These are phyloP conservation scores for Bodo saltans DNA, from an alignment of 78 protist species.

Conservation along the genomic window DNA sequence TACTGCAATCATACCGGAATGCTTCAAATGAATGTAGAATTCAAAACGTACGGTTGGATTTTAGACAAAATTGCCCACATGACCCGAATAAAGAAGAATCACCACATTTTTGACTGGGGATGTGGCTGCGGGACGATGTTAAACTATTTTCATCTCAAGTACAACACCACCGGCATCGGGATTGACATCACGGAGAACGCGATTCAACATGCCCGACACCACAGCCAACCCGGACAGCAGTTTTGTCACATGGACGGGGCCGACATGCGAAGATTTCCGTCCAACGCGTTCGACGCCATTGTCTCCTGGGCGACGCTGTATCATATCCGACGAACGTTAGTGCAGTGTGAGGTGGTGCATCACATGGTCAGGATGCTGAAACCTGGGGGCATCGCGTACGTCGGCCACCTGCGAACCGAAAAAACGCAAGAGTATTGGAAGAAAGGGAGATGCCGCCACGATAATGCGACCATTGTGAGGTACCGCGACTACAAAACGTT, in stretches of 20 bases:
- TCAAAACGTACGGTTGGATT: not conserved
- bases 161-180: conserved; percentile 4
- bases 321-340: not conserved
- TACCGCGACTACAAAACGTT: not conserved
- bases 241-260: conserved; percentile 11
- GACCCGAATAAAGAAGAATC: not conserved
- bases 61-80: conserved; percentile 1
- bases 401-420: conserved; percentile 10
- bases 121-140: conserved; percentile 20
- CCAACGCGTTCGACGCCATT: conserved; percentile 7
- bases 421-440: conserved; percentile 6
- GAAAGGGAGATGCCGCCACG: not conserved
- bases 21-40: conserved; percentile 8
- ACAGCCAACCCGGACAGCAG: not conserved
- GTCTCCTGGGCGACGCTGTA: conserved; percentile 10
- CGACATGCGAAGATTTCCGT: not conserved
- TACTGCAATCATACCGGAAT: conserved; percentile 18
- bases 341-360: conserved; percentile 12
- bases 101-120: conserved; percentile 12
- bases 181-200: not conserved
- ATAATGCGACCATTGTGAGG: not conserved
- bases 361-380: not conserved
- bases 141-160: not conserved
- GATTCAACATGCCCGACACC: not conserved
- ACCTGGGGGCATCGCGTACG: conserved; percentile 10